Evolutionary conservation across 192 early-diverging fungal genomes (phyloP), one percentile per base, ranked within the genome.

Genomic region (Coemansia sp.): DNA sequence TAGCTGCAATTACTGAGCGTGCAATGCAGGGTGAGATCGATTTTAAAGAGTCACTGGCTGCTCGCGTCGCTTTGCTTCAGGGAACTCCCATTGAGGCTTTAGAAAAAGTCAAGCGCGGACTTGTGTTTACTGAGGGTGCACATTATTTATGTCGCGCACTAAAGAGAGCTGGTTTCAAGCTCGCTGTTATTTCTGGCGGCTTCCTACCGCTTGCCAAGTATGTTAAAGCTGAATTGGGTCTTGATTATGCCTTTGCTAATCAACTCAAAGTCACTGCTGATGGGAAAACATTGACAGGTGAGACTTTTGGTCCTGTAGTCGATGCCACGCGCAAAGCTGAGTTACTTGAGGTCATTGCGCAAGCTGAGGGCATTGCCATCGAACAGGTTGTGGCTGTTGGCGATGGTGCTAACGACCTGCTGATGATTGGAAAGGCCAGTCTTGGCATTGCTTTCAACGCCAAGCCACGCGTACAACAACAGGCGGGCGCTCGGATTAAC

Each of bases 161-260:
- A 27, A 97, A 96, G 61, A 89, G 85, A 58, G 87, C 97, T 53
- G 97, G 97, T 1, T 94, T 93, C 82, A 97, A 95, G 79, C 75
- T 96, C 30, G 97, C 97, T 0, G 97, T 99, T 9, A 94, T 99
- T 50, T 95, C 93, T 5, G 95, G 94, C 71, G 97, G 97, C 3
- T 99, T 99, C 68, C 86, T 94, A 73, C 97, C 97, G 6, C 76
- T 99, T 55, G 97, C 97, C 5, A 71, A 85, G 9, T 90, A 95
- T 72, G 97, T 99, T 25, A 96, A 97, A 79, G 76, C 84, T 21
- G 89, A 93, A 62, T 82, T 99, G 17, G 91, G 91, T 8, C 83
- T 99, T 7, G 97, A 99, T 76, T 99, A 97, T 68, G 95, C 97
- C 0, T 98, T 98, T 87, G 97, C 97, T 21, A 99, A 99, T 76